These are phyloP conservation scores for Yarrowia hollandica DNA, from an alignment of 805 yeast genomes.

Conservation along the genomic window DNA sequence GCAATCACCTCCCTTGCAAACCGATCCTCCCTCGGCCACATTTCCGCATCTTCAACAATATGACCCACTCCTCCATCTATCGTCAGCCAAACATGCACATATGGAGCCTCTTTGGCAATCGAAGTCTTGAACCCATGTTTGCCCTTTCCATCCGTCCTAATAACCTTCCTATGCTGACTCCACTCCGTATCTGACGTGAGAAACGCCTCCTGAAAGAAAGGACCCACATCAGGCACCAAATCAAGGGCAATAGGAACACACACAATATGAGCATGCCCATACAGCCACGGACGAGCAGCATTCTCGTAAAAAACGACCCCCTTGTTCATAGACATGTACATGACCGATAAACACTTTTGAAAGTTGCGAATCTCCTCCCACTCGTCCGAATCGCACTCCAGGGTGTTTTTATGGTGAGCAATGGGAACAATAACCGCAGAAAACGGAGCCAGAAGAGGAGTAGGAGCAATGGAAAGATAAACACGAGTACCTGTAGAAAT, in stretches of 20 bases:
- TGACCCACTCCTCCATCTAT: slow-evolving; percentile 54
- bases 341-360: slow-evolving; percentile 46
- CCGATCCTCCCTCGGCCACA: slow-evolving; percentile 51
- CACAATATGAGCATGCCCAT: slow-evolving; percentile 46
- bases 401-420: slow-evolving; percentile 45
- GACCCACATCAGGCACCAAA: slow-evolving; percentile 41
- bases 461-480: slow-evolving; percentile 46
- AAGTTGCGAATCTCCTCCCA: slow-evolving; percentile 48
- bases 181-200: slow-evolving; percentile 45
- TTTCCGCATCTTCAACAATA: slow-evolving; percentile 46
- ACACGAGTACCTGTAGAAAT: slow-evolving; percentile 44
- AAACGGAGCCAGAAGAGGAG: slow-evolving; percentile 44
- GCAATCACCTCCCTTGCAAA: slow-evolving; percentile 52
- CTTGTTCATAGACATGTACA: slow-evolving; percentile 44
- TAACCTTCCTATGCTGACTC: slow-evolving; percentile 44
- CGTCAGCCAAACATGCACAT: slow-evolving; percentile 53
- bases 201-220: slow-evolving; percentile 49
- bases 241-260: slow-evolving; percentile 49
- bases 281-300: slow-evolving; percentile 39
- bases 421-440: slow-evolving; percentile 48
- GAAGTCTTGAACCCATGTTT: slow-evolving; percentile 38
- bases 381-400: slow-evolving; percentile 48
- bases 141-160: slow-evolving; percentile 44
- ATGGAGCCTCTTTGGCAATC: slow-evolving; percentile 52
- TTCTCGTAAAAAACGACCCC: slow-evolving; percentile 51